Evolutionary conservation across 148 eudicot genomes (phyloP), one percentile per base, ranked within the genome.

Genomic region (Camellia lanceoleosa): DNA sequence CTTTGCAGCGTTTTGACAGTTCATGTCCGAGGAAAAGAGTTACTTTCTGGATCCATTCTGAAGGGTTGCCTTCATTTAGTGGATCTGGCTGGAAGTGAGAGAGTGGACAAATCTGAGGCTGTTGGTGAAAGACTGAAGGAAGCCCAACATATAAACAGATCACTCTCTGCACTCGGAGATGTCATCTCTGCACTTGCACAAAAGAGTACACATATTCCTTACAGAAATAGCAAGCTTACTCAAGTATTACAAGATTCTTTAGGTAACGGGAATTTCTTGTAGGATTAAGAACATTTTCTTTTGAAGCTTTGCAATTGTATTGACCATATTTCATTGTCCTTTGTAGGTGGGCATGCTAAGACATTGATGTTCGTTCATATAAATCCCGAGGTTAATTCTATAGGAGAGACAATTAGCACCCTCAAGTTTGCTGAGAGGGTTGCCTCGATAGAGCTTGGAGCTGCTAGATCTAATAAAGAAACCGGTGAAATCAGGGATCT

Each of bases 311-410:
- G 19, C 18, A 6, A 10, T 78, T 82, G 65, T 75, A 71, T 60
- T 46, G 58, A n/a, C 52, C 30, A 61, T 52, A 63, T 80, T 18
- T 79, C 59, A 68, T 79, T 63, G 58, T 75, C 64, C 64, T 80
- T n/a, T 73, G 55, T 84, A 95, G 98, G 98, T 68, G 98, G 99
- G 51, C 95, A 96, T 79, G 99, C 99, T 4, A 96, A 96, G 84
- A 92, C 99, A 11, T 84, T 96, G 90, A 96, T 96, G 98, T 96
- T 96, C 83, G 98, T 93, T 38, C 99, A 96, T 84, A 90, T 96
- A 86, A 93, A 89, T 84, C 97, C 99, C 0, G 99, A 93, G 85
- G 71, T 80, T 59, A 87, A 86, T 85, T 95, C 97, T 66, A 69
- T 91, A 7, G 97, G 95, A 80, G 98, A 93, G 84, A 96, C 99